Conservation (phyloP, 306 rosid genomes). For the Fragaria vesca region DNA sequence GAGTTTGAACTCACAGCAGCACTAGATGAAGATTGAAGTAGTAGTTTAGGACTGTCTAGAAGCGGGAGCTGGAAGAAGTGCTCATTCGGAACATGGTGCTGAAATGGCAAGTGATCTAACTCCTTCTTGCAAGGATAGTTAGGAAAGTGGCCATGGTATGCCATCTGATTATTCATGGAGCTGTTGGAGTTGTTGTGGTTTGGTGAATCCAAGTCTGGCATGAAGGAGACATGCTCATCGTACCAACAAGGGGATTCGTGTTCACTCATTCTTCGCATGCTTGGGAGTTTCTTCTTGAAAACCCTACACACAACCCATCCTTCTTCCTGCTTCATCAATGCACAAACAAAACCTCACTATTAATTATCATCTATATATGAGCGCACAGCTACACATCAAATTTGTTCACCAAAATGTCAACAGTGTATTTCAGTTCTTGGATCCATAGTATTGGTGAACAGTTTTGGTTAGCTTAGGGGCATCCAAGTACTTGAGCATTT, state of each 20-base stretch:
- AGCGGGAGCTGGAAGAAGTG: conserved; percentile 66
- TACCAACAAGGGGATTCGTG: conserved; percentile 85
- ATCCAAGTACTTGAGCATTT: not conserved
- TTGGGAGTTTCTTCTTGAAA: conserved; percentile 86
- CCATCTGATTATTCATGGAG: conserved; percentile 16
- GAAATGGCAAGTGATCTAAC: conserved; percentile 45
- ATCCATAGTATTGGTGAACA: not conserved
- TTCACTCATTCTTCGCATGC: conserved; percentile 63
- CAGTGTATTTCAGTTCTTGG: not conserved
- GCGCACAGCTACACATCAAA: not conserved
- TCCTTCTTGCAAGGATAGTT: conserved; percentile 70
- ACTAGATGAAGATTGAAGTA: conserved; percentile 34
- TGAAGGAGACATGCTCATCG: conserved; percentile 72
- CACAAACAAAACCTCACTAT: not conserved
- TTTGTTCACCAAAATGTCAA: not conserved
- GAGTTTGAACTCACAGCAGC: conserved; percentile 26
- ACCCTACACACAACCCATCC: conserved; percentile 97
- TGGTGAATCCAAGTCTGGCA: conserved; percentile 75
- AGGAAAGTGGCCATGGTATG: conserved; percentile 33
- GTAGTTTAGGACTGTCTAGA: conserved; percentile 50
- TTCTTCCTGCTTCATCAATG: conserved; percentile 69
- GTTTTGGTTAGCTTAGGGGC: not conserved
- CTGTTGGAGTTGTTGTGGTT: conserved; percentile 48
- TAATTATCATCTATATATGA: not conserved
- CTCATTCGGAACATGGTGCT: conserved; percentile 32